Evolutionary conservation across 345 rosid species (phyloP).

Genomic region (Bretschneidera sinensis): DNA sequence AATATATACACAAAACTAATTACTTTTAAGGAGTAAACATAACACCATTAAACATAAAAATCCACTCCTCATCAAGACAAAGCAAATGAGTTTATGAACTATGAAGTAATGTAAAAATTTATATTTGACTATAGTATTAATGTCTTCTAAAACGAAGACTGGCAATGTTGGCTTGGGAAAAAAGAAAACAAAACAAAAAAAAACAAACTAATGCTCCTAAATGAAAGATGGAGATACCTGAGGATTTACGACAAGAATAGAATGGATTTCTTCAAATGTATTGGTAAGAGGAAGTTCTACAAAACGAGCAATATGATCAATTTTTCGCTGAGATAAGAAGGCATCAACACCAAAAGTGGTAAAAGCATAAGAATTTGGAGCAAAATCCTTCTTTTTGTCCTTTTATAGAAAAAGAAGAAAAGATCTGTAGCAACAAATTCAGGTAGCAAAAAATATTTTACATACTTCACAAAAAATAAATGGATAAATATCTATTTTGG

Average conservation of each 20-base stretch:
- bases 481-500: too few species aligned
- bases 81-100: too few species aligned
- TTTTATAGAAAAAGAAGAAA: too few species aligned
- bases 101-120: background rate
- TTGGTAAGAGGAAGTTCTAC: conserved; percentile 51
- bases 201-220: background rate
- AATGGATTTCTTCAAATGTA: conserved; percentile 46
- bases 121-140: background rate
- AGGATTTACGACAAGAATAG: conserved; percentile 63
- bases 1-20: too few species aligned
- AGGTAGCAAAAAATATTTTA: too few species aligned
- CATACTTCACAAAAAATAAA: too few species aligned
- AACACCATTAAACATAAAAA: too few species aligned
- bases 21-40: too few species aligned
- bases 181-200: background rate
- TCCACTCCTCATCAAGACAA: too few species aligned
- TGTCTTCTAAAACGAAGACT: background rate
- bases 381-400: conserved; percentile 74
- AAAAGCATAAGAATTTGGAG: conserved; percentile 62
- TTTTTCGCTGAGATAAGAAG: conserved; percentile 54
- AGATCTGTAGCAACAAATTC: too few species aligned
- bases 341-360: conserved; percentile 60
- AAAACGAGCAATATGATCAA: conserved; percentile 64
- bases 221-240: conserved; percentile 38
- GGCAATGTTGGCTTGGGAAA: background rate